phyloP scores from a whole-genome alignment of 2,329 filamentous ascomycete species.

The Trichoderma koningii region DNA sequence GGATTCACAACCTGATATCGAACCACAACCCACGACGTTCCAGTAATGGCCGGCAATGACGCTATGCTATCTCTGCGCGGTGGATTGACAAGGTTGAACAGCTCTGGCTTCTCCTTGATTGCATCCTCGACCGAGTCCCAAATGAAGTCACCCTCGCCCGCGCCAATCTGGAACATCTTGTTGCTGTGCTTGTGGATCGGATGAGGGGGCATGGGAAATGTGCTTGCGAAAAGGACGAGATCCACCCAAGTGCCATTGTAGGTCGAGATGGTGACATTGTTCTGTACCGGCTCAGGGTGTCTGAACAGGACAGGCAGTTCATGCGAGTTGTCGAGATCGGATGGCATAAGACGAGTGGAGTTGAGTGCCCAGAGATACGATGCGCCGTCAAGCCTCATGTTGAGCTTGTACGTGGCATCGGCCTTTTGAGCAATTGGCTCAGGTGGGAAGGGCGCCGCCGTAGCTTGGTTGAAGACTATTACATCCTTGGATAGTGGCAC shows the following conservation, averaged over 20 bases:
- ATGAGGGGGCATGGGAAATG: slow-evolving; percentile 52
- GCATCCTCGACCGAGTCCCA: slow-evolving; percentile 59
- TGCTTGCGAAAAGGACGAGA: slow-evolving; percentile 51
- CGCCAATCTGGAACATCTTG: slow-evolving; percentile 60
- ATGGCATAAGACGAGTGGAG: slow-evolving; percentile 45
- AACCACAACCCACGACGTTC: slow-evolving; percentile 49
- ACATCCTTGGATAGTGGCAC: slow-evolving; percentile 44
- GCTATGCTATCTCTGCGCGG: slow-evolving; percentile 51
- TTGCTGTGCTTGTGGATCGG: slow-evolving; percentile 66
- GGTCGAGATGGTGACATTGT: slow-evolving; percentile 54
- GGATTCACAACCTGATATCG: slow-evolving; percentile 56
- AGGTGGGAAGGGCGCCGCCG: slow-evolving; percentile 51
- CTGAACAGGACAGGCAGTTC: slow-evolving; percentile 50
- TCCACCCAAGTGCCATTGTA: slow-evolving; percentile 56
- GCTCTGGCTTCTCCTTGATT: slow-evolving; percentile 45
- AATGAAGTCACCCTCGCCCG: slow-evolving; percentile 52
- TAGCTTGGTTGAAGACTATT: slow-evolving; percentile 47
- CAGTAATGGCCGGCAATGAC: slow-evolving; percentile 31
- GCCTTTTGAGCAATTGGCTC: slow-evolving; percentile 45
- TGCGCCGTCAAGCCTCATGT: slow-evolving; percentile 45
- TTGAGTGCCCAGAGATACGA: slow-evolving; percentile 59
- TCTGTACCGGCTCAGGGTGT: slow-evolving; percentile 39
- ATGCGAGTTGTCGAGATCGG: slow-evolving; percentile 38
- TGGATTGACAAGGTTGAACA: slow-evolving; percentile 60
- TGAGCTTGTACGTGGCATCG: slow-evolving; percentile 50